A percentile compares a stretch with the other conserved stretches of the same genome.
Evolutionary conservation across 2,329 filamentous ascomycete genomes (phyloP).

Genomic region (Trichoderma afroharzianum): DNA sequence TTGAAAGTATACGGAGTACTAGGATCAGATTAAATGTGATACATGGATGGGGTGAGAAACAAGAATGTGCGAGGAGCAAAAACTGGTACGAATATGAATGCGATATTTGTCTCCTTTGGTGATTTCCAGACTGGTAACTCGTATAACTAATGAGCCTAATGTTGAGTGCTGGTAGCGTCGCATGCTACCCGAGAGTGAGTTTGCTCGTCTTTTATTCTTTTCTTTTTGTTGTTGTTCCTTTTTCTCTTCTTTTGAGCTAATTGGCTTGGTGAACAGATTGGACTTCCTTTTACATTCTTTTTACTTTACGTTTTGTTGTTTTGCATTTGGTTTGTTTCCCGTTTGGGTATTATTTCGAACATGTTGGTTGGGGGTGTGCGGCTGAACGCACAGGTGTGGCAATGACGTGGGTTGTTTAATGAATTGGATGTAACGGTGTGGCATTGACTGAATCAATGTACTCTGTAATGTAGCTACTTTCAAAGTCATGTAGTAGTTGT

Average conservation of each 20-base stretch:
- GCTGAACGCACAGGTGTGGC: not conserved
- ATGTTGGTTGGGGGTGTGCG: not conserved
- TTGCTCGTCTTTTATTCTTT: not conserved
- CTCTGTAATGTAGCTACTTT: not conserved
- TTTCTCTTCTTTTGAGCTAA: not conserved
- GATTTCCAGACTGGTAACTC: not conserved
- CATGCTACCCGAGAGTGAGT: not conserved
- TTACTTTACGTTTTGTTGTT: not conserved
- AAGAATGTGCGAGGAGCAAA: not conserved
- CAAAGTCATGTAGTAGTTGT: not conserved
- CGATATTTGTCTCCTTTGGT: not conserved
- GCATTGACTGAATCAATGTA: not conserved
- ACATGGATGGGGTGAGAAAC: not conserved
- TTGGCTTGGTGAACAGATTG: not conserved
- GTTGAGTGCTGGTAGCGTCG: not conserved
- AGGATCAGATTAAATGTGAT: not conserved
- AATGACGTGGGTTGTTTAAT: not conserved
- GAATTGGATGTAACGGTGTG: constrained; percentile 1
- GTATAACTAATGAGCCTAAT: not conserved
- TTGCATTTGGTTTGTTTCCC: not conserved
- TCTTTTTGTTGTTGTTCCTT: not conserved
- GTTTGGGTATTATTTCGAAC: not conserved
- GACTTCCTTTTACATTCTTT: not conserved
- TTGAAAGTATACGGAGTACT: not conserved
- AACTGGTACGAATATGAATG: too few relatives aligned